Base-by-base conservation (phyloP, 2,329 filamentous ascomycete species). In the Penicillium thymicola region DNA sequence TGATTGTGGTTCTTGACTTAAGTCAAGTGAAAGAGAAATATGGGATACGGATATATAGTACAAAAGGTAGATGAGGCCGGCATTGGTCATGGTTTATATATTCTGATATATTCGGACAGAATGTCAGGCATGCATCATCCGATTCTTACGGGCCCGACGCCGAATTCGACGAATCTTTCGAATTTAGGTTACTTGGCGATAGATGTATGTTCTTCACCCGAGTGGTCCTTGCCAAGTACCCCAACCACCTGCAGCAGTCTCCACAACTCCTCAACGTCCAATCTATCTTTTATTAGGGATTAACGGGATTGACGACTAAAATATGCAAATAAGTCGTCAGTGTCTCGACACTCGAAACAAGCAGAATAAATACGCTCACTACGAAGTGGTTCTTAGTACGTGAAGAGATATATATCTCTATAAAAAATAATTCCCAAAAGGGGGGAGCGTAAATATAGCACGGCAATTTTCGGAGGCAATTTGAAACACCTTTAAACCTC, bases 161-260 rank as follows among this genome's bases (percentile, higher is more conserved):
- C 51, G 23, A 41, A 50, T 28, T 50, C 7, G 32, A 50, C 21
- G 16, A 46, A 37, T 30, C 46, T 51, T 25, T 36, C 23, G 4
- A 51, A 28, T 36, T 38, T 32, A 16, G 9, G 34, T 45, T 44
- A 44, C 50, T 57, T 57, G 51, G 55, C 55, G 5, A 21, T 21
- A 21, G 3, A 3, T 21, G n/a, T 25, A 36, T 50, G 11, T 21
- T 45, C 45, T 13, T 11, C 42, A 27, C 25, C 21, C 21, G 21
- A 21, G 21, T 7, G 6, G 11, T 40, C 38, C 11, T 40, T 40
- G 38, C 38, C 38, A 40, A 23, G 38, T 23, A 41, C 13, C 38
- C 21, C 18, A 18, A 23, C 38, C 6, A 11, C 38, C 18, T 8
- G 38, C 37, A 18, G 11, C 2, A 21, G 11, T 41, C 11, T 40